Evolutionary conservation across 1,284 basidiomycete species (phyloP).

Genomic region (Trametes polyzona): DNA sequence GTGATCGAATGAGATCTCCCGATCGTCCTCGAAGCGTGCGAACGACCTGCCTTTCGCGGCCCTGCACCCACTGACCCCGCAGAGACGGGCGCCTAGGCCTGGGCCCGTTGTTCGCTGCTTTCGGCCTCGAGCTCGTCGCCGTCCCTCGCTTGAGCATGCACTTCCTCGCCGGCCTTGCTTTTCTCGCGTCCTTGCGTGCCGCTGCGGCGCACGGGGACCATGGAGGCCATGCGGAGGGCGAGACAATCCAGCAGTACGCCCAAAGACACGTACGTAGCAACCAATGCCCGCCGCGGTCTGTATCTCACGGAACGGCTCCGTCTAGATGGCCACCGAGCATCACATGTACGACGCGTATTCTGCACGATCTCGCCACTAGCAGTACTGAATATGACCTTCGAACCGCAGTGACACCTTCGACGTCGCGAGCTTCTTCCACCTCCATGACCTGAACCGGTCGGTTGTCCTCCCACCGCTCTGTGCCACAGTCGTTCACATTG

Average conservation of each 20-base stretch:
- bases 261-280: conserved; percentile 58
- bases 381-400: conserved; percentile 2
- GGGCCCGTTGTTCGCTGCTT: background rate
- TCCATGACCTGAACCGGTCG: conserved; percentile 90
- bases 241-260: conserved; percentile 53
- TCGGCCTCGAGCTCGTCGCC: background rate
- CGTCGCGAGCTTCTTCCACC: conserved; percentile 78
- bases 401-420: conserved; percentile 74
- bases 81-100: conserved; percentile 8
- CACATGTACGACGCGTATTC: conserved; percentile 66
- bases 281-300: conserved; percentile 4
- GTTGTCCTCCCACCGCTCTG: conserved; percentile 25
- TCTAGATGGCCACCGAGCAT: conserved; percentile 82
- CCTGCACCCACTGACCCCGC: background rate
- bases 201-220: conserved; percentile 32
- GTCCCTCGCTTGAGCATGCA: conserved; percentile 29
- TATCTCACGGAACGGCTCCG: conserved; percentile 19
- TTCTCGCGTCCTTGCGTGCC: conserved; percentile 35
- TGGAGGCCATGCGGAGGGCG: conserved; percentile 31
- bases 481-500: background rate
- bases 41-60: conserved; percentile 1
- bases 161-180: conserved; percentile 42
- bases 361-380: background rate
- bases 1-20: background rate
- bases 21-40: conserved; percentile 5